phyloP scores from a whole-genome alignment of 2,329 filamentous ascomycete species.

The Aspergillus floridensis region DNA sequence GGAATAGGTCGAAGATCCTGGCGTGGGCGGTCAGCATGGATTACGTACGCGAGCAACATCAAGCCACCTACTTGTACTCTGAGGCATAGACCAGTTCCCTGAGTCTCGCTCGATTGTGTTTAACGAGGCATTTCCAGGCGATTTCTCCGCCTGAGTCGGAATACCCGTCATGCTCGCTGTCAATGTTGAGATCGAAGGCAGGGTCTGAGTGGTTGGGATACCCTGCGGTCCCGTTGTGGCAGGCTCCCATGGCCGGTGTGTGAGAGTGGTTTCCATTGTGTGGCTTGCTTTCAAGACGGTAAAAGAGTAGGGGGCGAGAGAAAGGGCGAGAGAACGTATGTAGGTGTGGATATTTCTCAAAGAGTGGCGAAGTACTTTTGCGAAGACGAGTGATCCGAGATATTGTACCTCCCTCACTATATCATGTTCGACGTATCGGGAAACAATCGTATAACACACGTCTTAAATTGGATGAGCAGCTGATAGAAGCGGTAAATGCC shows the following conservation, averaged over 20 bases:
- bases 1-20: conserved; percentile 51
- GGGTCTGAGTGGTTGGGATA: conserved; percentile 38
- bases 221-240: conserved; percentile 35
- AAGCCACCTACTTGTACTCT: conserved; percentile 53
- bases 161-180: conserved; percentile 43
- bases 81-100: conserved; percentile 59
- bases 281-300: background rate
- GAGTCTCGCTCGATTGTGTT: conserved; percentile 55
- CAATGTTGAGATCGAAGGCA: conserved; percentile 49
- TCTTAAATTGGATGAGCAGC: background rate
- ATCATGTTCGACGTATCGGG: conserved; percentile 25
- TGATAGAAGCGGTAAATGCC: background rate
- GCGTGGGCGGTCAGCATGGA: conserved; percentile 23
- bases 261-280: conserved; percentile 41
- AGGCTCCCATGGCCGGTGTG: conserved; percentile 47
- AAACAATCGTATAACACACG: conserved; percentile 1
- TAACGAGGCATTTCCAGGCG: conserved; percentile 41
- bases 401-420: conserved; percentile 13
- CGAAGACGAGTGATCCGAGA: background rate
- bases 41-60: conserved; percentile 5
- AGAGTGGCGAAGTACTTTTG: conserved; percentile 4
- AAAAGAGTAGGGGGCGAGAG: background rate
- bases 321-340: conserved; percentile 1
- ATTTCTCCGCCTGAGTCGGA: conserved; percentile 39
- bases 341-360: conserved; percentile 1